Evolutionary conservation across 2,329 filamentous ascomycete species (phyloP).

Genomic region (Paecilomyces sp.): DNA sequence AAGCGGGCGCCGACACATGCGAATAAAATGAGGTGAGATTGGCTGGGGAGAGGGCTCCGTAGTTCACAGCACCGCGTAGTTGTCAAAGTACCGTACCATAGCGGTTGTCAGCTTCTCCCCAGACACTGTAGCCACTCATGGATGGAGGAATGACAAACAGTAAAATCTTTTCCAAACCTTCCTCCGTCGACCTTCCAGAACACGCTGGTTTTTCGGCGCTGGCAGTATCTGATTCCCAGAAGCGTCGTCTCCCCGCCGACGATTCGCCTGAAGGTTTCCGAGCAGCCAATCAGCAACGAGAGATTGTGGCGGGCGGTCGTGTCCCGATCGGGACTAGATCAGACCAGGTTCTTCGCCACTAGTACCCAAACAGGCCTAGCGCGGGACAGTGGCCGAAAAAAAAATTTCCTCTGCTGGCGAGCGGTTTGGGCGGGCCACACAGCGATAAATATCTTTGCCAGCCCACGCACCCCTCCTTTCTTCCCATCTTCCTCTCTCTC

Average conservation of each 20-base stretch:
- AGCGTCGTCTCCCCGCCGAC: not conserved
- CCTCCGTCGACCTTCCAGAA: not conserved
- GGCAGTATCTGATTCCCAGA: not conserved
- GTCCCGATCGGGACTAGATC: conserved; percentile 13
- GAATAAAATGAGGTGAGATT: not conserved
- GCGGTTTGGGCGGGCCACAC: conserved; percentile 19
- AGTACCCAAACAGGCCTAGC: conserved; percentile 13
- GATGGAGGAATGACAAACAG: not conserved
- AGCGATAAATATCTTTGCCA: conserved; percentile 30
- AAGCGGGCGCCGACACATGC: not conserved
- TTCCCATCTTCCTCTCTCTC: conserved; percentile 14
- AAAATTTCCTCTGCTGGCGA: conserved; percentile 8
- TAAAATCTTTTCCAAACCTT: not conserved
- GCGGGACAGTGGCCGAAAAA: conserved; percentile 17
- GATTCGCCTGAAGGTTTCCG: not conserved
- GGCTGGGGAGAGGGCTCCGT: not conserved
- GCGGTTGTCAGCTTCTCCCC: not conserved
- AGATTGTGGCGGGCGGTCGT: conserved; percentile 8
- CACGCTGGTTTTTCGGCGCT: not conserved
- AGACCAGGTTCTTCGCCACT: conserved; percentile 10
- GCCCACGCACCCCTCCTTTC: conserved; percentile 8
- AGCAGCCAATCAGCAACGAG: not conserved
- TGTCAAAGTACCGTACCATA: not conserved
- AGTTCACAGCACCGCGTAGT: not conserved
- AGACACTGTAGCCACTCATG: not conserved